Percentiles rank a stretch among this genome's conserved stretches.
Conservation (phyloP, 73 alveolate species). For the Blepharisma stoltei region DNA sequence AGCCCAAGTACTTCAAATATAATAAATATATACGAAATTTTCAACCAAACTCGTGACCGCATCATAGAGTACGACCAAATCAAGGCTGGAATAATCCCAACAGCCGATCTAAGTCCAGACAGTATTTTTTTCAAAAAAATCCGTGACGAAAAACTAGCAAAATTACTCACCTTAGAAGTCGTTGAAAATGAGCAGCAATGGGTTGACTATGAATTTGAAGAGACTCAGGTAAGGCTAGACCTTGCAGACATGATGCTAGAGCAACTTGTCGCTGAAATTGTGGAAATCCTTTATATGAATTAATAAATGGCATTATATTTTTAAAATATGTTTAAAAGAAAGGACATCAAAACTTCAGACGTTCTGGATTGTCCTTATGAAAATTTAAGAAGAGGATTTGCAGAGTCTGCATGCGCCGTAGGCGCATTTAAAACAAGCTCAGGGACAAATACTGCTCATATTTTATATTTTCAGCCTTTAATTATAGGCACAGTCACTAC, state of each 20-base stretch:
- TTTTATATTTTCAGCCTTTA: too few relatives aligned
- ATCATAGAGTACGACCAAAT: constrained; percentile 43
- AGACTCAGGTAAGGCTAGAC: constrained; percentile 64
- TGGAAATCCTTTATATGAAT: constrained; percentile 11
- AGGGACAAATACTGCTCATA: too few relatives aligned
- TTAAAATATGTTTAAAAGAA: too few relatives aligned
- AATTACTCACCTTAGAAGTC: constrained; percentile 59
- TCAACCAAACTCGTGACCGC: constrained; percentile 48
- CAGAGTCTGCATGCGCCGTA: too few relatives aligned
- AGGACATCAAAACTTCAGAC: too few relatives aligned
- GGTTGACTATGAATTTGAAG: constrained; percentile 70
- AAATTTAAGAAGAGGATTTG: too few relatives aligned
- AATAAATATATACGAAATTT: constrained; percentile 38
- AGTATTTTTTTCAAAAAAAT: constrained; percentile 61
- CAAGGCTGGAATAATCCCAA: not conserved
- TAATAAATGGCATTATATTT: not conserved
- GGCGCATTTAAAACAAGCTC: too few relatives aligned
- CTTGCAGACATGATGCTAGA: constrained; percentile 69
- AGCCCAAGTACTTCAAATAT: constrained; percentile 33
- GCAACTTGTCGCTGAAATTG: constrained; percentile 59
- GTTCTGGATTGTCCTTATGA: too few relatives aligned
- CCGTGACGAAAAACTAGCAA: constrained; percentile 66
- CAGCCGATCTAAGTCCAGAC: constrained; percentile 20
- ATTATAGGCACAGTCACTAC: too few relatives aligned
- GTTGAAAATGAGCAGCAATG: constrained; percentile 54